Percentiles rank a stretch among this genome's conserved stretches.
Evolutionary conservation across 148 eudicot genomes (phyloP).

Genomic region (Cornus florida): DNA sequence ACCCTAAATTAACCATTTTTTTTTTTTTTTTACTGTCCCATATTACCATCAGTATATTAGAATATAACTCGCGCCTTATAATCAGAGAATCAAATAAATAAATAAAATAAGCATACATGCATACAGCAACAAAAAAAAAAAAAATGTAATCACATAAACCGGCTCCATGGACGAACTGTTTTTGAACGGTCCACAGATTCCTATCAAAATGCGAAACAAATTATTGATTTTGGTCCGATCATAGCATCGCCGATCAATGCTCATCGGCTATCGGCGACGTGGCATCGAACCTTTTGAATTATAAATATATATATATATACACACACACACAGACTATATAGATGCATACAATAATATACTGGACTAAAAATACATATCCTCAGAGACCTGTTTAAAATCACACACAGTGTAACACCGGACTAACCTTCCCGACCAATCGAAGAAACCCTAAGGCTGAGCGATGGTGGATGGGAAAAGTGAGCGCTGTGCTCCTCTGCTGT

Average conservation of each 20-base stretch:
- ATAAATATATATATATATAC: too few relatives aligned
- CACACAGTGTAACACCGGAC: conserved; percentile 25
- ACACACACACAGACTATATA: too few relatives aligned
- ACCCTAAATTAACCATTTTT: too few relatives aligned
- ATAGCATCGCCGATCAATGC: conserved; percentile 45
- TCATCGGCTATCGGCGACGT: conserved; percentile 33
- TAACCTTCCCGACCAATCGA: conserved; percentile 27
- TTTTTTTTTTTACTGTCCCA: too few relatives aligned
- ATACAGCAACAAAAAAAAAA: too few relatives aligned
- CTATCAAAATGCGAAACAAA: conserved; percentile 43
- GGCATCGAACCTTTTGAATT: conserved; percentile 34
- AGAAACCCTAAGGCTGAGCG: not conserved
- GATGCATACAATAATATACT: too few relatives aligned
- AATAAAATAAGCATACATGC: too few relatives aligned
- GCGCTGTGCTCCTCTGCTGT: conserved; percentile 11
- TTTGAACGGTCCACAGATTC: conserved; percentile 21
- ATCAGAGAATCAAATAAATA: too few relatives aligned
- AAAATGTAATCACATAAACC: conserved; percentile 42
- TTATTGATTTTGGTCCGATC: conserved; percentile 36
- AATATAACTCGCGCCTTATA: too few relatives aligned
- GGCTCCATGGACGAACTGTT: conserved; percentile 34
- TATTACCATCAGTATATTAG: too few relatives aligned
- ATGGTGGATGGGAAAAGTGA: conserved; percentile 17
- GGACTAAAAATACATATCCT: conserved; percentile 24
- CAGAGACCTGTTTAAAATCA: conserved; percentile 68